phyloP scores from a whole-genome alignment of 228 moss, liverwort and hornwort species.

The Sphagnum fallax region DNA sequence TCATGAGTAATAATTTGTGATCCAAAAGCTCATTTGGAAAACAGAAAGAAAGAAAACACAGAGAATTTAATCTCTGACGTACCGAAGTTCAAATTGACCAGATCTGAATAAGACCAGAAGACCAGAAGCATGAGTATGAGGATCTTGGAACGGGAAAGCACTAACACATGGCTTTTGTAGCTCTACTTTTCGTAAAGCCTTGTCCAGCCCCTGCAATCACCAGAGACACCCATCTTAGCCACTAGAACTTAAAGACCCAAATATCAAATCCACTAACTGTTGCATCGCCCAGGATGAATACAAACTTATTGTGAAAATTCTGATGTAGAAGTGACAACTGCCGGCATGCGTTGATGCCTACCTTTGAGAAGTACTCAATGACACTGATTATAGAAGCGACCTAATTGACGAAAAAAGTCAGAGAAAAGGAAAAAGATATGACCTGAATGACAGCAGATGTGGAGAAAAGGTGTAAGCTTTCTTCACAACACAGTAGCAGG shows the following conservation, averaged over 20 bases:
- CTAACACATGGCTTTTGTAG: conserved; percentile 70
- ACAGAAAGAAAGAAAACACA: no score
- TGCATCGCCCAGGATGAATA: no score
- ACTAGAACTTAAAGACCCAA: no score
- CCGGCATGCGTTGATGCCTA: no score
- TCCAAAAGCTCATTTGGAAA: no score
- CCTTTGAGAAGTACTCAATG: conserved; percentile 1
- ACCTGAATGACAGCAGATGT: conserved; percentile 47
- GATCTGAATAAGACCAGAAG: conserved; percentile 56
- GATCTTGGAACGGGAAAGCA: conserved; percentile 55
- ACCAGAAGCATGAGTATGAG: conserved; percentile 33
- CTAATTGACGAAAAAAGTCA: no score
- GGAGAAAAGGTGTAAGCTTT: conserved; percentile 65
- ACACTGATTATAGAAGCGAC: background rate
- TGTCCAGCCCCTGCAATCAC: conserved; percentile 38
- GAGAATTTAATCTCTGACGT: background rate
- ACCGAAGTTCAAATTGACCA: conserved; percentile 89
- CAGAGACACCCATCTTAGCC: no score
- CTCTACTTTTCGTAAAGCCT: conserved; percentile 43
- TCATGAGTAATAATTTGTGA: no score
- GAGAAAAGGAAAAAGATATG: background rate
- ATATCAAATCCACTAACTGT: no score
- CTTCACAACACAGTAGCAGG: conserved; percentile 64
- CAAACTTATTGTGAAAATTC: no score
- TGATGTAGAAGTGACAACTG: no score